Evolutionary conservation across 2,329 filamentous ascomycete genomes (phyloP).

Genomic region (Pseudonectria buxi): DNA sequence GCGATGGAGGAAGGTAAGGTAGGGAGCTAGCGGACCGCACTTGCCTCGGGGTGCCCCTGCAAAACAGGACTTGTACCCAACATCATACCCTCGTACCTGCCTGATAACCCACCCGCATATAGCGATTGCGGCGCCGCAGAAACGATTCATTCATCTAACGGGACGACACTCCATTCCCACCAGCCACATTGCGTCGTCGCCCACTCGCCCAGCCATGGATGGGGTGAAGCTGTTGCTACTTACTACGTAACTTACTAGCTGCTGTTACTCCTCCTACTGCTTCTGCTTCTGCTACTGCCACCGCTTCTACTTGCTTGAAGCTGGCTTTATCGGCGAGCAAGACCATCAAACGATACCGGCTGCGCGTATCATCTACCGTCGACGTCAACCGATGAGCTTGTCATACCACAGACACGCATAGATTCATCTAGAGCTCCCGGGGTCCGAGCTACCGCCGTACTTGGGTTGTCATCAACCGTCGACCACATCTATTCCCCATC

Average conservation of each 20-base stretch:
- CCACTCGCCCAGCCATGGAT: neutral
- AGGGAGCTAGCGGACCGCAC: too few relatives aligned
- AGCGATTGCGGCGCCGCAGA: too few relatives aligned
- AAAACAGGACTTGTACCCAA: too few relatives aligned
- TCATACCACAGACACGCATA: slow-evolving; percentile 3
- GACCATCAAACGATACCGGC: slow-evolving; percentile 2
- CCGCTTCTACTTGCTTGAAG: slow-evolving; percentile 2
- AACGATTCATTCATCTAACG: too few relatives aligned
- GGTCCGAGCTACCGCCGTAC: slow-evolving; percentile 3
- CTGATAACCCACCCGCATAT: too few relatives aligned
- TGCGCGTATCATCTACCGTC: neutral
- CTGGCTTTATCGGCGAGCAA: slow-evolving; percentile 9
- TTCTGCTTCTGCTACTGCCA: neutral
- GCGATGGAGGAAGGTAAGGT: too few relatives aligned
- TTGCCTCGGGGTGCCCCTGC: too few relatives aligned
- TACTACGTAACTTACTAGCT: too few relatives aligned
- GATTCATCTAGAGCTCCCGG: slow-evolving; percentile 6
- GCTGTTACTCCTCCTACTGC: too few relatives aligned
- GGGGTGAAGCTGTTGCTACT: slow-evolving; percentile 1
- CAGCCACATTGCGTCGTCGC: too few relatives aligned
- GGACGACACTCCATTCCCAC: too few relatives aligned
- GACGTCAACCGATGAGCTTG: slow-evolving; percentile 6
- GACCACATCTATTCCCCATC: slow-evolving; percentile 6
- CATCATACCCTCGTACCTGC: too few relatives aligned
- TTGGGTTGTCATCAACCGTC: slow-evolving; percentile 2